Evolutionary conservation across 75 land plant genomes (phyloP).

Genomic region (Sequoia sempervirens): DNA sequence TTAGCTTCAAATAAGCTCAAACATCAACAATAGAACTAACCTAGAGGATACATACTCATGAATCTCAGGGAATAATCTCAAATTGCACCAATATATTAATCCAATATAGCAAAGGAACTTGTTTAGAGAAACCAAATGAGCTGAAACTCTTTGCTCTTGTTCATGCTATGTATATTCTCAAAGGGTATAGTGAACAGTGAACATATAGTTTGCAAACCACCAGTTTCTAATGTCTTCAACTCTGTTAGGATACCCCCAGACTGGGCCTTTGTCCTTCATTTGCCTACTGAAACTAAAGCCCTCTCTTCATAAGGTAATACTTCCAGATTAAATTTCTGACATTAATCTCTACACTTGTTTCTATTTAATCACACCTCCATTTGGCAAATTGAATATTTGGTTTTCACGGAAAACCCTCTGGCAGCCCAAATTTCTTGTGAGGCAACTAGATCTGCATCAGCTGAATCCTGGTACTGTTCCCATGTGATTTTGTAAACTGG

Average conservation of each 20-base stretch:
- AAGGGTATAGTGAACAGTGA: conserved; percentile 14
- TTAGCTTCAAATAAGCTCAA: neutral
- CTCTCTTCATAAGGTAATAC: conserved; percentile 16
- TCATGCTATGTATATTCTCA: conserved; percentile 43
- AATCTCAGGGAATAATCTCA: conserved; percentile 57
- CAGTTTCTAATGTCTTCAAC: conserved; percentile 52
- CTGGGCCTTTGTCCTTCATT: conserved; percentile 52
- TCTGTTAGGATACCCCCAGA: conserved; percentile 58
- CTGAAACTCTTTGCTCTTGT: conserved; percentile 84
- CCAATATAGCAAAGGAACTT: conserved; percentile 35
- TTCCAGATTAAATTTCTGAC: conserved; percentile 56
- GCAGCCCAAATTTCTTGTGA: conserved; percentile 85
- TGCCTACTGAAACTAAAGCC: conserved; percentile 26
- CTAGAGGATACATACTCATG: neutral
- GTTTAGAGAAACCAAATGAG: conserved; percentile 61
- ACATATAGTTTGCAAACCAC: conserved; percentile 52
- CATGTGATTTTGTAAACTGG: conserved; percentile 41
- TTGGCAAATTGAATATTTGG: conserved; percentile 63
- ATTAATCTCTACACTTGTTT: conserved; percentile 59
- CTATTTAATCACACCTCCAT: conserved; percentile 70
- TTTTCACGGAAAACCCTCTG: conserved; percentile 53
- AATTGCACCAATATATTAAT: conserved; percentile 57
- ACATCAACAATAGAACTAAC: neutral
- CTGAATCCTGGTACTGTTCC: conserved; percentile 47
- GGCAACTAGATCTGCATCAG: conserved; percentile 75